Evolutionary conservation across 179 eudicot species (phyloP), one percentile per base, ranked within the genome.

Genomic region (Actinidia arguta): DNA sequence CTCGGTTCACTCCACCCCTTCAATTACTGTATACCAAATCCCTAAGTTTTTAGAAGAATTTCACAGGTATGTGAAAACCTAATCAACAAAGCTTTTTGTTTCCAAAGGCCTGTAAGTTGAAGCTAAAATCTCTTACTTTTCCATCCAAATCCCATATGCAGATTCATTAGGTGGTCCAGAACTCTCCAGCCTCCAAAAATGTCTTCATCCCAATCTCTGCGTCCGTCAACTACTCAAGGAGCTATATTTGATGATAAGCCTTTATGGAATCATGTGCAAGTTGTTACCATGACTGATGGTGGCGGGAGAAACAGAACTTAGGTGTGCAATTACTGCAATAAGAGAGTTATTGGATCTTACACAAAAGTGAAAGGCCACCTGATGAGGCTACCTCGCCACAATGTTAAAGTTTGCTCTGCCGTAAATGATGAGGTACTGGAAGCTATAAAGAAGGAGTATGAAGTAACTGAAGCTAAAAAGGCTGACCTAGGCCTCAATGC

Each of bases 221-320:
- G n/a, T n/a, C n/a, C n/a, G n/a, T n/a, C n/a, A n/a, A n/a, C n/a
- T n/a, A n/a, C n/a, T n/a, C n/a, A n/a, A n/a, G n/a, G n/a, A n/a
- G n/a, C n/a, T n/a, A n/a, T n/a, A n/a, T n/a, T 59, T 59, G 64
- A 59, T 59, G 64, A 59, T n/a, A 59, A 59, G 22, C 64, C 64
- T 5, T 59, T 59, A 0, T 64, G 44, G 70, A 64, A 64, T 31
- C 70, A 25, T 31, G 70, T 64, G 12, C 2, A 25, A 5, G 42
- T 64, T 64, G 5, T 64, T 1, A 13, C 0, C 8, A 17, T 24
- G 70, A 42, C 42, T 25, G 69, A 31, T 31, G 36, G 42, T 20
- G 44, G 69, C 9, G 70, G 42, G 4, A 42, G 70, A 64, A 64
- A 64, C 14, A 64, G 42, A 27, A 13, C 27, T 64, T 64, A 42